A percentile compares a stretch with the other conserved stretches of the same genome.
Conservation (phyloP, 106 monocot species). For the Allium fistulosum region DNA sequence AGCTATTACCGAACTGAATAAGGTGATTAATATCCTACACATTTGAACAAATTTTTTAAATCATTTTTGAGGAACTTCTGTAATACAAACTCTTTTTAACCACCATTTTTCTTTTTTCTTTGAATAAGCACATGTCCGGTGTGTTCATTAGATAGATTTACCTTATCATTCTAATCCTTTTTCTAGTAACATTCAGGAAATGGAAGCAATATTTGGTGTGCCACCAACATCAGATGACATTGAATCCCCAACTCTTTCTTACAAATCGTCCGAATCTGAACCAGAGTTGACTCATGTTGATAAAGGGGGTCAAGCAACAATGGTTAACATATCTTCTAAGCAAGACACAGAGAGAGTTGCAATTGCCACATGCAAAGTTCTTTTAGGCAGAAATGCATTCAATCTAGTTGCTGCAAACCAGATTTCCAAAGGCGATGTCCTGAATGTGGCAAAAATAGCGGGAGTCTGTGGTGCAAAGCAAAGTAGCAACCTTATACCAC, state of each 20-base stretch:
- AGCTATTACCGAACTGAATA: slow-evolving; percentile 28
- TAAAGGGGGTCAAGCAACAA: slow-evolving; percentile 46
- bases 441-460: slow-evolving; percentile 85
- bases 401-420: slow-evolving; percentile 73
- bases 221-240: slow-evolving; percentile 26
- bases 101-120: not conserved
- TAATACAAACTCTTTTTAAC: not conserved
- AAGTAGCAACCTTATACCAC: slow-evolving; percentile 67
- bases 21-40: slow-evolving; percentile 12
- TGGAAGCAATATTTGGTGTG: slow-evolving; percentile 77
- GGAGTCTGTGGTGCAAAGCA: slow-evolving; percentile 87
- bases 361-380: slow-evolving; percentile 69
- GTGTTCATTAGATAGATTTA: not conserved
- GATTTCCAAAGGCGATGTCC: slow-evolving; percentile 81
- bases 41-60: not conserved
- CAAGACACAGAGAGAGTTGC: slow-evolving; percentile 64
- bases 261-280: slow-evolving; percentile 9
- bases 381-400: slow-evolving; percentile 63
- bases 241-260: slow-evolving; percentile 13
- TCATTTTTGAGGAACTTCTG: not conserved
- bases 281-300: slow-evolving; percentile 49
- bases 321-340: slow-evolving; percentile 87
- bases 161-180: not conserved
- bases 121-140: not conserved
- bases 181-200: slow-evolving; percentile 40